Conservation (phyloP, 2,329 filamentous ascomycete species). For the Laburnicola sp. region DNA sequence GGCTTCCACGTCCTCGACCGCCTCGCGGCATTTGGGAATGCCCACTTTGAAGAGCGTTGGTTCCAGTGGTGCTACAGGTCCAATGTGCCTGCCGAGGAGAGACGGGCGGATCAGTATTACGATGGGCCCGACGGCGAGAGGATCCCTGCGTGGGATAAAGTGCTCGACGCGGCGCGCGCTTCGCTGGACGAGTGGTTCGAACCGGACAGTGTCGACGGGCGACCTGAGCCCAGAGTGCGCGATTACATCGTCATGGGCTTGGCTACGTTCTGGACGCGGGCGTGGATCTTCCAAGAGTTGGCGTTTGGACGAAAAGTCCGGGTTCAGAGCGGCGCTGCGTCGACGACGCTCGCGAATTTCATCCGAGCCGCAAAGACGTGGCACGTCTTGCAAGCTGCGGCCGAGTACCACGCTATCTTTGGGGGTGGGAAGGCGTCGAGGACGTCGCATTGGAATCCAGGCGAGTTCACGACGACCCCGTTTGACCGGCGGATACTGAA, state of each 20-base stretch:
- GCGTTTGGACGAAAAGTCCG: not conserved
- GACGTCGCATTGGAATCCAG: not conserved
- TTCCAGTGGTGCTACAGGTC: slow-evolving; percentile 3
- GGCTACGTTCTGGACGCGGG: not conserved
- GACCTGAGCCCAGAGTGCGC: not conserved
- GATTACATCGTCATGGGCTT: not conserved
- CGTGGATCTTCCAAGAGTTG: slow-evolving; percentile 3
- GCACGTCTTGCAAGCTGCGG: not conserved
- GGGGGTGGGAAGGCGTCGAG: not conserved
- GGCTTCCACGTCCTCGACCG: not conserved
- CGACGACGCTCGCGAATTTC: not conserved
- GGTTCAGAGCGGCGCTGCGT: not conserved
- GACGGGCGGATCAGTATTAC: not conserved
- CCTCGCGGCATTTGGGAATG: not conserved
- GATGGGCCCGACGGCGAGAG: not conserved
- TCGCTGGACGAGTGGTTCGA: not conserved
- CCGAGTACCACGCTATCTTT: not conserved
- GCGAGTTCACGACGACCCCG: not conserved
- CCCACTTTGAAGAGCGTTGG: slow-evolving; percentile 1
- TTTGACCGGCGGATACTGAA: not conserved
- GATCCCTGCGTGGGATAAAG: not conserved
- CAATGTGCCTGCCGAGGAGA: slow-evolving; percentile 1
- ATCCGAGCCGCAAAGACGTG: not conserved
- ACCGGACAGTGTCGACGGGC: not conserved
- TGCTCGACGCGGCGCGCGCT: not conserved